Evolutionary conservation across 2,329 filamentous ascomycete genomes (phyloP).

Genomic region (Hypoxylon sp.): DNA sequence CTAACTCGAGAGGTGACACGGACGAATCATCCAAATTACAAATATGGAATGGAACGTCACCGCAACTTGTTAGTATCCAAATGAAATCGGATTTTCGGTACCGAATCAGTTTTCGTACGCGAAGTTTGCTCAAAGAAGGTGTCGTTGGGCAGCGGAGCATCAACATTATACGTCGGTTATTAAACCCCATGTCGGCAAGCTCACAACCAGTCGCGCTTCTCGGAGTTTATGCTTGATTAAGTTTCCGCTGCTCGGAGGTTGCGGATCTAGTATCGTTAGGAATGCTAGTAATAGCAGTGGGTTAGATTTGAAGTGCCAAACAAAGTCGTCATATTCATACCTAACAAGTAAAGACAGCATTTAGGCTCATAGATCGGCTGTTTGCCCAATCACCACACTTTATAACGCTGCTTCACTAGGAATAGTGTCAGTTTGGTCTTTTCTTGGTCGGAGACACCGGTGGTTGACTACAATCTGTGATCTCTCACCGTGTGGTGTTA

Average conservation of each 20-base stretch:
- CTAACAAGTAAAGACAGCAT: too few relatives aligned
- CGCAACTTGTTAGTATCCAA: slow-evolving; percentile 1
- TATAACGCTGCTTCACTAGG: too few relatives aligned
- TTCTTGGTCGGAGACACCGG: not conserved
- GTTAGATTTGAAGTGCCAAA: slow-evolving; percentile 5
- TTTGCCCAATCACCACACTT: too few relatives aligned
- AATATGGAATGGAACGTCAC: slow-evolving; percentile 24
- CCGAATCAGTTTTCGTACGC: slow-evolving; percentile 20
- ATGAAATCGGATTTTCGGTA: slow-evolving; percentile 19
- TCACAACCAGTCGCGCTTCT: slow-evolving; percentile 4
- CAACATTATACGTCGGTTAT: slow-evolving; percentile 18
- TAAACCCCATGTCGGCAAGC: slow-evolving; percentile 2
- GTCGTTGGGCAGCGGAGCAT: slow-evolving; percentile 27
- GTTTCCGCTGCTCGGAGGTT: slow-evolving; percentile 7
- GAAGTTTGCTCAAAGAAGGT: slow-evolving; percentile 25
- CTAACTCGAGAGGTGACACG: not conserved
- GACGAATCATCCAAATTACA: slow-evolving; percentile 8
- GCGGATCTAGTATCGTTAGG: slow-evolving; percentile 1
- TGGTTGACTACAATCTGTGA: not conserved
- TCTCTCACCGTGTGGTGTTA: slow-evolving; percentile 9
- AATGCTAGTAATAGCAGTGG: not conserved
- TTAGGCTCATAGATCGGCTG: too few relatives aligned
- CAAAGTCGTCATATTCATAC: slow-evolving; percentile 5
- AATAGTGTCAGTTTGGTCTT: too few relatives aligned
- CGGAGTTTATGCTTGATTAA: slow-evolving; percentile 20